phyloP scores from a whole-genome alignment of 1,139 yeast species.

The Casaregolazyma suthepensis region DNA sequence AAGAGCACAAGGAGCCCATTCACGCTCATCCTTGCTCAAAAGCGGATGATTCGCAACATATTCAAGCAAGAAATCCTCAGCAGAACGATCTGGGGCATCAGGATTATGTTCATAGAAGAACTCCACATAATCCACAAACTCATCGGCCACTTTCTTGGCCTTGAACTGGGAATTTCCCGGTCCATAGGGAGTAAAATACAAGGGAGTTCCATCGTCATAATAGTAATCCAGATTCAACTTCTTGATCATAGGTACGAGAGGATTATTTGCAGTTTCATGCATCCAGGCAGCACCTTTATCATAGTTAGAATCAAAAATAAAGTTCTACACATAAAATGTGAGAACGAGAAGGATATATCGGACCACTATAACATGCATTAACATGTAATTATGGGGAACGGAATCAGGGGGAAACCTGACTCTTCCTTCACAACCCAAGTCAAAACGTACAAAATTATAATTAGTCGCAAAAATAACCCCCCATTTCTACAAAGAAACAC shows the following conservation, averaged over 20 bases:
- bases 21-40: conserved; percentile 47
- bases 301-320: conserved; percentile 34
- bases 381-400: conserved; percentile 8
- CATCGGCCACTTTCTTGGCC: conserved; percentile 47
- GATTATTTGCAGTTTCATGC: conserved; percentile 67
- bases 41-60: conserved; percentile 43
- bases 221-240: conserved; percentile 34
- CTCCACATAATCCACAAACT: conserved; percentile 57
- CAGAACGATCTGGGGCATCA: conserved; percentile 45
- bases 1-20: conserved; percentile 44
- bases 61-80: conserved; percentile 44
- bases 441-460: conserved; percentile 4
- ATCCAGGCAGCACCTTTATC: conserved; percentile 77
- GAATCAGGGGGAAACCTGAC: not conserved
- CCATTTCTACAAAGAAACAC: conserved; percentile 4
- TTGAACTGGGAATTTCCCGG: conserved; percentile 30
- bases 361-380: not conserved
- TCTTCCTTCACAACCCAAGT: conserved; percentile 9
- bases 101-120: conserved; percentile 46
- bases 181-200: conserved; percentile 31
- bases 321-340: conserved; percentile 1
- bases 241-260: conserved; percentile 53
- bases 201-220: conserved; percentile 43
- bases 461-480: not conserved
- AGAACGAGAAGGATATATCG: conserved; percentile 5